These are phyloP conservation scores for Monosporascus ibericus DNA, from an alignment of 2,329 filamentous ascomycete species.

Conservation along the genomic window DNA sequence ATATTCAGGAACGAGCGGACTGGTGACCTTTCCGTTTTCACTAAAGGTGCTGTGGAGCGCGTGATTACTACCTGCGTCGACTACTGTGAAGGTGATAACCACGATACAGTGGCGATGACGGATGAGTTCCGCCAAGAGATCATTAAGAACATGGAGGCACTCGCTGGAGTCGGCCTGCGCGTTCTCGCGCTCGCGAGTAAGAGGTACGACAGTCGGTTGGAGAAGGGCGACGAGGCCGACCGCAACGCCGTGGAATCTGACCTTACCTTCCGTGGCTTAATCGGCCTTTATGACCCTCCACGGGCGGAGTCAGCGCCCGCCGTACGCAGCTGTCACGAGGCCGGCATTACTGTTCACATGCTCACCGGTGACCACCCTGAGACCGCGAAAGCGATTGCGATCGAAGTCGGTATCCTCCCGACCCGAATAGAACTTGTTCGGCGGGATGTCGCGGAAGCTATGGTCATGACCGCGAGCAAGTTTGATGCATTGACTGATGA, in stretches of 20 bases:
- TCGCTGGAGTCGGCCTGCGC: slow-evolving; percentile 53
- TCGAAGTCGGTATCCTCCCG: slow-evolving; percentile 54
- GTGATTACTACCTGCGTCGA: slow-evolving; percentile 54
- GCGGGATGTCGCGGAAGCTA: slow-evolving; percentile 46
- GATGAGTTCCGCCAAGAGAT: slow-evolving; percentile 45
- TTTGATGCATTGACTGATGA: slow-evolving; percentile 60
- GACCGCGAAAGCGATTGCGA: slow-evolving; percentile 56
- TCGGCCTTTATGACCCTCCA: slow-evolving; percentile 67
- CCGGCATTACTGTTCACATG: slow-evolving; percentile 63
- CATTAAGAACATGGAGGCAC: slow-evolving; percentile 54
- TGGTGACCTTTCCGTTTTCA: slow-evolving; percentile 33
- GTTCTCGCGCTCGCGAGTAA: slow-evolving; percentile 60
- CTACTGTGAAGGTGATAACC: slow-evolving; percentile 30
- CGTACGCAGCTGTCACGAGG: slow-evolving; percentile 52
- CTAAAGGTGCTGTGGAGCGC: slow-evolving; percentile 62
- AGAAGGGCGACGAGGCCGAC: slow-evolving; percentile 39
- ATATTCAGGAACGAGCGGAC: slow-evolving; percentile 45
- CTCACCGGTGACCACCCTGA: slow-evolving; percentile 61
- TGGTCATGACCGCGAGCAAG: slow-evolving; percentile 58
- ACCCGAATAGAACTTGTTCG: slow-evolving; percentile 53
- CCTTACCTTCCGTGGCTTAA: slow-evolving; percentile 59
- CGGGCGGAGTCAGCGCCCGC: slow-evolving; percentile 59
- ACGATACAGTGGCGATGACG: slow-evolving; percentile 33
- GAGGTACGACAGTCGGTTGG: slow-evolving; percentile 29
- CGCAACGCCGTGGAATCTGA: slow-evolving; percentile 52